Evolutionary conservation across 1,284 basidiomycete genomes (phyloP), one percentile per base, ranked within the genome.

Genomic region (Ustilago crameri): DNA sequence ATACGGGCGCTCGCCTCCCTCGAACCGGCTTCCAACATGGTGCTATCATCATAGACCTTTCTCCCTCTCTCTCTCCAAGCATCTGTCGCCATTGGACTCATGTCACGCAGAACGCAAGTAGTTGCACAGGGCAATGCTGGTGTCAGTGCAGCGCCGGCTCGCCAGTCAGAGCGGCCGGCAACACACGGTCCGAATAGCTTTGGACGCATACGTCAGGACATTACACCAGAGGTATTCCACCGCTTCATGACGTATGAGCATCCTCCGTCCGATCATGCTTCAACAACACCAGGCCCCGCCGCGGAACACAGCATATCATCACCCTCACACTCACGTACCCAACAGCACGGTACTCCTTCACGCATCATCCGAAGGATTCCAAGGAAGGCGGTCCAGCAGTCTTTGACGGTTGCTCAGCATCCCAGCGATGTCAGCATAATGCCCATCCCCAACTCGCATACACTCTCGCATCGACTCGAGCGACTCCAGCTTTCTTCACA

Each of bases 171-270:
- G 15, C 42, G 24, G 9, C 7, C 23, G 15, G 41, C n/a, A 3
- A 14, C 54, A 2, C 40, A 50, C 10, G 18, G 46, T 15, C 22
- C 49, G 15, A 22, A 22, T 34, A 22, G 24, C 32, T 15, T 22
- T 30, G 18, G 35, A 40, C 12, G 40, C 2, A 49, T 27, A 12
- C 37, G 23, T 14, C 53, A 34, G 40, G 57, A 61, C 18, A 53
- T 61, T 27, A 61, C 57, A 30, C 53, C 53, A 15, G 57, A 67
- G 22, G 45, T 67, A 22, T 56, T 67, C 27, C 64, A 48, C 14
- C 49, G 64, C 37, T 61, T 67, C 57, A 52, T 67, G 64, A 57
- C 45, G 30, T 60, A 57, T 42, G 64, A 67, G 34, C 51, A 49
- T 10, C 23, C 5, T 2, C 23, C n/a, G 3, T 8, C 23, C 18